Evolutionary conservation across 2,329 filamentous ascomycete species (phyloP).

Genomic region (Chaetomiaceae sp.): DNA sequence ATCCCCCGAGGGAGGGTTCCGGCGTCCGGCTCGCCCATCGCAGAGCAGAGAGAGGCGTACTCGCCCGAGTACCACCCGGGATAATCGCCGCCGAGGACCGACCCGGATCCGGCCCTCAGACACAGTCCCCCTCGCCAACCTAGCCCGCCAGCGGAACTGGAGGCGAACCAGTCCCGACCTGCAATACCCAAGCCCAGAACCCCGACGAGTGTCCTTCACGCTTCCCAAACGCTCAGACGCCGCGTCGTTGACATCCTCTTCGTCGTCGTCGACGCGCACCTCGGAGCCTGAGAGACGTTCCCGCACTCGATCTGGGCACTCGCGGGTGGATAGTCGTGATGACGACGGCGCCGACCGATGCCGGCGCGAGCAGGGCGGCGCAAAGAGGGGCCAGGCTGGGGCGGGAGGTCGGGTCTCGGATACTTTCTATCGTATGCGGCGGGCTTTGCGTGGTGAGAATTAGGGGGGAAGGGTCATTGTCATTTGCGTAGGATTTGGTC

Average conservation of each 20-base stretch:
- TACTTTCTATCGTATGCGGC: slow-evolving; percentile 5
- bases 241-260: too few relatives aligned
- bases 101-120: background rate
- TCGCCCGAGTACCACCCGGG: too few relatives aligned
- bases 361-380: background rate
- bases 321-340: background rate
- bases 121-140: background rate
- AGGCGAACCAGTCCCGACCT: background rate
- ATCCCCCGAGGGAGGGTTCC: background rate
- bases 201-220: slow-evolving; percentile 1
- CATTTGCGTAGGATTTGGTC: too few relatives aligned
- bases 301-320: background rate
- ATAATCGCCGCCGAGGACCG: too few relatives aligned
- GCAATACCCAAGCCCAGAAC: slow-evolving; percentile 9
- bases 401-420: background rate
- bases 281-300: background rate
- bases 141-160: background rate
- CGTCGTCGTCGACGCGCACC: background rate
- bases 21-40: background rate
- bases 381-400: background rate
- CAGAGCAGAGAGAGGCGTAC: background rate
- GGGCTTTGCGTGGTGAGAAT: slow-evolving; percentile 5
- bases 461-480: background rate
- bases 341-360: background rate
- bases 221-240: background rate